Conservation (phyloP, 768 basidiomycete species). For the Rhodotorula toruloides region DNA sequence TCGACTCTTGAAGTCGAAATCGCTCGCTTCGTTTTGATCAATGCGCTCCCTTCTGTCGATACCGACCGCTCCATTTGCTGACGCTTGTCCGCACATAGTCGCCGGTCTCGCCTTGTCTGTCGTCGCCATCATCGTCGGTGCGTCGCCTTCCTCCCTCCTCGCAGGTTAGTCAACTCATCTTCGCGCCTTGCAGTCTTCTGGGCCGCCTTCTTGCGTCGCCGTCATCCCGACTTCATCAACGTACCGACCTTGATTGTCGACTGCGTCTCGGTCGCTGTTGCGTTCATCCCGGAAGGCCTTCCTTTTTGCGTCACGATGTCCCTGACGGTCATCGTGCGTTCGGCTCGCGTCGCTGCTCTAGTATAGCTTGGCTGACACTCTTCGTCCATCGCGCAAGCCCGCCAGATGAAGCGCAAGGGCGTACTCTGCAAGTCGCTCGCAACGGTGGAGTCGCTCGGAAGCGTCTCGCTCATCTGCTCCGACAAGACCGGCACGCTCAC, state of each 20-base stretch:
- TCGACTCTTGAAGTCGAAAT: slow-evolving; percentile 59
- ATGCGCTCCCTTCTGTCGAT: slow-evolving; percentile 42
- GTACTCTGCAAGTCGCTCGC: slow-evolving; percentile 58
- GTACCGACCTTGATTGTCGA: slow-evolving; percentile 56
- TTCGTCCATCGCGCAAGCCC: too few species aligned
- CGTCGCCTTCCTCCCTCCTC: neutral
- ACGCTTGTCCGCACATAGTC: slow-evolving; percentile 44
- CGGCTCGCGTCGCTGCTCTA: slow-evolving; percentile 29
- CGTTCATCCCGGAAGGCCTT: slow-evolving; percentile 52
- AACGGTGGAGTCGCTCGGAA: slow-evolving; percentile 64
- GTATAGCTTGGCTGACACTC: slow-evolving; percentile 49
- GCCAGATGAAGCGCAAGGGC: slow-evolving; percentile 23
- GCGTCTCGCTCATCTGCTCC: slow-evolving; percentile 57
- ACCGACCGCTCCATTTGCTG: too few species aligned
- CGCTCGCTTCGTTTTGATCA: slow-evolving; percentile 55
- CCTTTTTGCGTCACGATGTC: slow-evolving; percentile 51
- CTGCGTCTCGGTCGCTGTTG: slow-evolving; percentile 55
- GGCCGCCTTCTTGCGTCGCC: slow-evolving; percentile 29
- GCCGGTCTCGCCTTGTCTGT: slow-evolving; percentile 8
- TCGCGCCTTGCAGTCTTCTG: slow-evolving; percentile 6
- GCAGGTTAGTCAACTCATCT: neutral
- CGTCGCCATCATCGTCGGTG: slow-evolving; percentile 22
- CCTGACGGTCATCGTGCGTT: slow-evolving; percentile 52
- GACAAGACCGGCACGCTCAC: slow-evolving; percentile 65
- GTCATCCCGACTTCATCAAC: slow-evolving; percentile 50